Base-by-base conservation (phyloP, 1,284 basidiomycete species). In the Fistulina hepatica region DNA sequence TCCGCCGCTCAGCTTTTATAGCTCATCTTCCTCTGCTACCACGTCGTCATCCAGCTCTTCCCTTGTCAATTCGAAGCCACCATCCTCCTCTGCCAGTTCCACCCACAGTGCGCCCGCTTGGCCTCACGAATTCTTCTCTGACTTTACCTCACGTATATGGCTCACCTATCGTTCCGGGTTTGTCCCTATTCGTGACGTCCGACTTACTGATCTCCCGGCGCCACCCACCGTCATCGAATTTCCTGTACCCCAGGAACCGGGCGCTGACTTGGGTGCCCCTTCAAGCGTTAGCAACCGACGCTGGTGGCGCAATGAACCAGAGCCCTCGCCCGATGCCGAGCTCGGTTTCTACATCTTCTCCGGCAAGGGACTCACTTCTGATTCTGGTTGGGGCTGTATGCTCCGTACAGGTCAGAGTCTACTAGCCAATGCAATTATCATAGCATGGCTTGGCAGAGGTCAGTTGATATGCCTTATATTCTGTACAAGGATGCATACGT, bases 351-450 rank as follows among this genome's bases (percentile, higher is more conserved):
- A 31, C 28, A 19, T 13, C 3, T 31, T 31, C 28, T 31, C 28
- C 15, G n/a, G n/a, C 52, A 81, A 80, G 50, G 83, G 82, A 0
- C 81, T 90, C 73, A 89, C 81, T n/a, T 86, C 76, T 47, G 94
- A 98, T 64, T 69, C 89, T 0, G 94, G 94, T 0, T 98, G 94
- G 94, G 94, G 94, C 0, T 98, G 94, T 58, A 97, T 98, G 94
- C 59, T 97, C 20, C 64, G 94, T 17, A 97, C 94, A 0, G 93
- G 92, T 1, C 94, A 97, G 61, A 88, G 84, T 49, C 55, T 98
- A 44, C 66, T 98, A 12, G 94, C 91, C 4, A 97, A 93, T 50
- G 79, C 92, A 1, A 64, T 97, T 16, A 58, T 93, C 11, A 75
- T 83, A 54, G 60, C 86, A 5, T 88, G 94, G 60, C 65, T 95